A percentile compares a stretch with the other conserved stretches of the same genome.
Conservation (phyloP, 768 basidiomycete species). For the Termitomyces sp. region DNA sequence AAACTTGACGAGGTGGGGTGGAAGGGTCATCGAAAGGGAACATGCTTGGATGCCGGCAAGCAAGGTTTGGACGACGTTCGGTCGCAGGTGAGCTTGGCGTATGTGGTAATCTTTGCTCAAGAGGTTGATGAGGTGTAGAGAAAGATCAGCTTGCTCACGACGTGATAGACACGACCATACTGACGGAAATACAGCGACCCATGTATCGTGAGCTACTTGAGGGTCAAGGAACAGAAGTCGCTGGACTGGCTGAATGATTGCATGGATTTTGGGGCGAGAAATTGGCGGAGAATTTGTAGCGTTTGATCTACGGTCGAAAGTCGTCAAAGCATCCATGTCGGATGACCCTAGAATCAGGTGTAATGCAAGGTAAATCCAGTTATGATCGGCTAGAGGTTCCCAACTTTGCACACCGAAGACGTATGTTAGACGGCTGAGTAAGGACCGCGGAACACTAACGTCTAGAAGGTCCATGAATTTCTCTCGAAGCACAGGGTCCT, state of each 20-base stretch:
- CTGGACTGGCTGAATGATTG: conserved; percentile 72
- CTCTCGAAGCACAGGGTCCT: conserved; percentile 72
- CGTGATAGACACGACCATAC: conserved; percentile 83
- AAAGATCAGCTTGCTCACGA: conserved; percentile 83
- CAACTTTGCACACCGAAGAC: conserved; percentile 91
- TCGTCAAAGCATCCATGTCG: conserved; percentile 34
- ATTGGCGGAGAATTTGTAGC: conserved; percentile 24
- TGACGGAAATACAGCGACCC: conserved; percentile 84
- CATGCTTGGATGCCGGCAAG: conserved; percentile 84
- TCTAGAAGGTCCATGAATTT: conserved; percentile 90
- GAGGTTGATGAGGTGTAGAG: conserved; percentile 83
- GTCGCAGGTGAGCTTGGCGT: conserved; percentile 81
- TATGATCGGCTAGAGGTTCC: conserved; percentile 87
- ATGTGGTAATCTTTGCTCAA: conserved; percentile 92
- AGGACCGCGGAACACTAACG: conserved; percentile 76
- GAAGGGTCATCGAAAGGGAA: conserved; percentile 79
- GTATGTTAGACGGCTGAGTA: conserved; percentile 80
- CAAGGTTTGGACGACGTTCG: conserved; percentile 89
- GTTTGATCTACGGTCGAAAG: conserved; percentile 35
- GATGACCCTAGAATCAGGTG: conserved; percentile 75
- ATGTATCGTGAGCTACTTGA: conserved; percentile 70
- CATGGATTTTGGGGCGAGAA: conserved; percentile 38
- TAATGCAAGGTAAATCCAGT: conserved; percentile 91
- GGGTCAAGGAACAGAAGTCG: conserved; percentile 79
- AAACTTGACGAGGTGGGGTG: conserved; percentile 93